phyloP scores from a whole-genome alignment of 768 basidiomycete species.

The Tulasnella sp. region DNA sequence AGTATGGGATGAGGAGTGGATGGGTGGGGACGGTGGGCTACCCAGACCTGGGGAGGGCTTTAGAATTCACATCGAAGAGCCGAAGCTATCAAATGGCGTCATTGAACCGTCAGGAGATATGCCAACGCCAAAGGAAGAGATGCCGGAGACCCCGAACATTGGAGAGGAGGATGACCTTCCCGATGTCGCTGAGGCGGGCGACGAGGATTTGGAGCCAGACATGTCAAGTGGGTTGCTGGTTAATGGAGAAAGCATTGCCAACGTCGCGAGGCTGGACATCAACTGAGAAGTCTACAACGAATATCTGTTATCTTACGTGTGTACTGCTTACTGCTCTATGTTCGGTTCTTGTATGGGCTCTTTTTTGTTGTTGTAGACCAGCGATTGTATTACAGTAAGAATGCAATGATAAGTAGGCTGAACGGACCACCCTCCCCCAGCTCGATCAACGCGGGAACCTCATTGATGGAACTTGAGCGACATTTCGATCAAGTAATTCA shows the following conservation, averaged over 20 bases:
- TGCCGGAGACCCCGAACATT: background rate
- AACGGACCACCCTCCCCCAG: too few relatives aligned
- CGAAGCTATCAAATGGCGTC: background rate
- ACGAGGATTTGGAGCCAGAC: background rate
- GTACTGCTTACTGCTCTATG: too few relatives aligned
- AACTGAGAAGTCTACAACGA: background rate
- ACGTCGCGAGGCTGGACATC: constrained; percentile 9
- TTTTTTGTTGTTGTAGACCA: too few relatives aligned
- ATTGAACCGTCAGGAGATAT: background rate
- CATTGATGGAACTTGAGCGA: too few relatives aligned
- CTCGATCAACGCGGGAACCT: too few relatives aligned
- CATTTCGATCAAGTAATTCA: too few relatives aligned
- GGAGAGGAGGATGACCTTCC: background rate
- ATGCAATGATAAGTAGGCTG: too few relatives aligned
- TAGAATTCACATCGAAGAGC: constrained; percentile 2
- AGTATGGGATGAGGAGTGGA: constrained; percentile 48
- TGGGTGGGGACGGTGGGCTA: constrained; percentile 32
- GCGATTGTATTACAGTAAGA: too few relatives aligned
- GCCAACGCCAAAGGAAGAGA: background rate
- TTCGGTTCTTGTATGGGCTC: too few relatives aligned
- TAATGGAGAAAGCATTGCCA: constrained; percentile 8
- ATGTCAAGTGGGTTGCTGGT: constrained; percentile 5
- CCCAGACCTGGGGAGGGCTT: constrained; percentile 18
- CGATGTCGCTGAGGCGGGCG: background rate
- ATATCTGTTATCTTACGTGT: too few relatives aligned